These are phyloP conservation scores for Rhizopogon salebrosus DNA, from an alignment of 768 basidiomycete species.

Conservation along the genomic window DNA sequence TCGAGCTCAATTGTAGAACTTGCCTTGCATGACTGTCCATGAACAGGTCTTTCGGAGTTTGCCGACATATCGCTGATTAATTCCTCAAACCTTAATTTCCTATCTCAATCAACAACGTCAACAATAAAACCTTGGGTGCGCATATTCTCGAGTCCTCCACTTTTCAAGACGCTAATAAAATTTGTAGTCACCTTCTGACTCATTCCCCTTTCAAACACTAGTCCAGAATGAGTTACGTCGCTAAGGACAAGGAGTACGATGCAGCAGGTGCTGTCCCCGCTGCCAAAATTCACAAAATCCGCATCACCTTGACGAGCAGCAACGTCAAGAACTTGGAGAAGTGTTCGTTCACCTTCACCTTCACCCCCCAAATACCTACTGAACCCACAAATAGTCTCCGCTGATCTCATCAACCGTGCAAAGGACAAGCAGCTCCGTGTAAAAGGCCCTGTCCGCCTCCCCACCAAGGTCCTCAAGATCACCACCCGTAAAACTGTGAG, in stretches of 20 bases:
- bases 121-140: not conserved
- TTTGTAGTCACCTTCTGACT: slow-evolving; percentile 77
- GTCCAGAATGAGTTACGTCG: slow-evolving; percentile 92
- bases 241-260: slow-evolving; percentile 98
- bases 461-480: slow-evolving; percentile 98
- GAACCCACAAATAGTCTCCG: slow-evolving; percentile 62
- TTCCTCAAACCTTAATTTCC: not conserved
- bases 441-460: slow-evolving; percentile 97
- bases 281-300: slow-evolving; percentile 97
- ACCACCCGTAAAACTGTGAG: slow-evolving; percentile 97
- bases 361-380: not conserved
- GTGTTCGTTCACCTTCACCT: slow-evolving; percentile 47
- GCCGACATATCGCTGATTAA: not conserved
- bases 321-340: slow-evolving; percentile 99
- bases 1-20: slow-evolving; percentile 8
- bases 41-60: not conserved
- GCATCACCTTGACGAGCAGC: slow-evolving; percentile 97
- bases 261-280: slow-evolving; percentile 83
- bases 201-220: slow-evolving; percentile 28
- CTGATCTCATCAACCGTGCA: slow-evolving; percentile 95
- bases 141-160: not conserved
- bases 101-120: not conserved
- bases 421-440: slow-evolving; percentile 99
- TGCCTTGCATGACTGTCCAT: slow-evolving; percentile 36
- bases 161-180: not conserved